Percentiles rank a stretch among this genome's conserved stretches.
Evolutionary conservation across 345 rosid species (phyloP).

Genomic region (Lepidium aucheri): DNA sequence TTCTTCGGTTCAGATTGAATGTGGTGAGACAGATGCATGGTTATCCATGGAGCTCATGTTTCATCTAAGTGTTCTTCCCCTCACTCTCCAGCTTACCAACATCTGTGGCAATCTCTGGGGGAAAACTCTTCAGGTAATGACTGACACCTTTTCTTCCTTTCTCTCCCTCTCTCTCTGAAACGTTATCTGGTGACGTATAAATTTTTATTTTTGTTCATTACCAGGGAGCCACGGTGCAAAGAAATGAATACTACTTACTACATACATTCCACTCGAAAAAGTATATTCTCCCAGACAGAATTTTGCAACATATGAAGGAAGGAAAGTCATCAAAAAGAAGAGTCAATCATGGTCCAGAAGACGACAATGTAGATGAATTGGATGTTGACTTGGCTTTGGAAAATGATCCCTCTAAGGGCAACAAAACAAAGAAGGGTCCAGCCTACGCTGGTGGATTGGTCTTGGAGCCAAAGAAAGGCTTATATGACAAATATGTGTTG

Average conservation of each 20-base stretch:
- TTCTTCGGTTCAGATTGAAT: too few relatives aligned
- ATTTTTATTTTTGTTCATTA: too few relatives aligned
- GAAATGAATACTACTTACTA: constrained; percentile 87
- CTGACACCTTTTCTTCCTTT: too few relatives aligned
- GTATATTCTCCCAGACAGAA: constrained; percentile 88
- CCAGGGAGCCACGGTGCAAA: constrained; percentile 97
- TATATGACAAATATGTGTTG: constrained; percentile 88
- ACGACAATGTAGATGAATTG: constrained; percentile 35
- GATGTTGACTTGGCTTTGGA: constrained; percentile 40
- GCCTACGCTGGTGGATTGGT: constrained; percentile 93
- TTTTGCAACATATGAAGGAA: constrained; percentile 45
- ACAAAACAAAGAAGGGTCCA: constrained; percentile 79
- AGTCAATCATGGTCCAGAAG: constrained; percentile 39
- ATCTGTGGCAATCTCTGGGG: constrained; percentile 99
- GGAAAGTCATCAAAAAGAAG: constrained; percentile 49
- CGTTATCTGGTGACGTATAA: too few relatives aligned
- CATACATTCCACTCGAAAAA: constrained; percentile 91
- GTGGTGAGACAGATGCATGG: constrained; percentile 98
- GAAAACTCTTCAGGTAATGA: constrained; percentile 87
- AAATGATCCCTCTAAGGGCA: constrained; percentile 36
- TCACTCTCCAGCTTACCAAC: constrained; percentile 93
- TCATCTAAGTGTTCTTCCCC: constrained; percentile 93
- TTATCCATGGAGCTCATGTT: constrained; percentile 98
- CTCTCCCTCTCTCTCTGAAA: not conserved
- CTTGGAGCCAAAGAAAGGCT: constrained; percentile 92